Conservation (phyloP, 345 rosid species). For the Gossypium thurberi region DNA sequence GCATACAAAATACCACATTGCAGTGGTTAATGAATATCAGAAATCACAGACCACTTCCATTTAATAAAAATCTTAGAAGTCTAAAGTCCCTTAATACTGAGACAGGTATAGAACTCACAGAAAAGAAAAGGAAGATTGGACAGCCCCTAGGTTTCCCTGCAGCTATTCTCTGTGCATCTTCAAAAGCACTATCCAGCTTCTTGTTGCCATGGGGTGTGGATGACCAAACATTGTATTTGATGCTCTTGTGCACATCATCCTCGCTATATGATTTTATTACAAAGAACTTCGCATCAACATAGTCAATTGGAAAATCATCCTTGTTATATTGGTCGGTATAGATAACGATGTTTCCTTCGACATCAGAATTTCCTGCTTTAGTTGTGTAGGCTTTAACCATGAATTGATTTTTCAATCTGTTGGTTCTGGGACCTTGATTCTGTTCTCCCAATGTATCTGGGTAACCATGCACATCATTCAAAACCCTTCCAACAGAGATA, state of each 20-base stretch:
- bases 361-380: constrained; percentile 49
- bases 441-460: constrained; percentile 48
- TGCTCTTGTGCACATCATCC: constrained; percentile 98
- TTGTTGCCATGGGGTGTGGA: constrained; percentile 94
- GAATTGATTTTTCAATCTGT: constrained; percentile 43
- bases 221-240: constrained; percentile 91
- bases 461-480: constrained; percentile 27
- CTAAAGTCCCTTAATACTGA: not conserved
- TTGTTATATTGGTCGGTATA: constrained; percentile 62
- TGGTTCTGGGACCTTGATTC: constrained; percentile 59
- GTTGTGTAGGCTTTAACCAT: constrained; percentile 60
- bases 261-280: constrained; percentile 95
- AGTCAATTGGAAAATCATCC: constrained; percentile 56
- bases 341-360: constrained; percentile 55
- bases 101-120: constrained; percentile 8
- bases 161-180: constrained; percentile 63
- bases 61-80: not conserved
- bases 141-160: constrained; percentile 45
- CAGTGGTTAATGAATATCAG: not conserved
- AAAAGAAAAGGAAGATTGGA: constrained; percentile 51
- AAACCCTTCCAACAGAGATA: constrained; percentile 32
- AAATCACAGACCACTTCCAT: not conserved
- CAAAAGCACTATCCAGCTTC: constrained; percentile 71
- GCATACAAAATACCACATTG: constrained; percentile 11
- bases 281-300: constrained; percentile 63